Evolutionary conservation across 139 green algal genomes (phyloP).

Genomic region (Chlamydomonas sp.): DNA sequence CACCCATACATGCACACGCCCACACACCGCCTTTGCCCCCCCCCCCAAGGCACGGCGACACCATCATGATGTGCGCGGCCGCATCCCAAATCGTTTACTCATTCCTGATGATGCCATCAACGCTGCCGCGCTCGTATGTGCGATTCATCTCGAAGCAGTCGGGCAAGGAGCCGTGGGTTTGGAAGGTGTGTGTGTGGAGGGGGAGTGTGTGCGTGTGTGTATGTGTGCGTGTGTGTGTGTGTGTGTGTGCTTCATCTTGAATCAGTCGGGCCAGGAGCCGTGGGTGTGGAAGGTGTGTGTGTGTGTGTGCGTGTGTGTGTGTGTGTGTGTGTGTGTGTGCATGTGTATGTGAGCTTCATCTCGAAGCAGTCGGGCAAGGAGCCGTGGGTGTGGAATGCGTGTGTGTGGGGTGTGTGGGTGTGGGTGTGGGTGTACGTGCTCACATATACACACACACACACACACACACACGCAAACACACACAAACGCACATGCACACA

Average conservation of each 20-base stretch:
- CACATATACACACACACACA: too few relatives aligned
- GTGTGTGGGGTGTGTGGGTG: conserved; percentile 2
- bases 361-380: conserved; percentile 65
- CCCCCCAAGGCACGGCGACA: conserved; percentile 79
- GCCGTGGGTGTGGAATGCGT: conserved; percentile 43
- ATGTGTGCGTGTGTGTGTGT: conserved; percentile 2
- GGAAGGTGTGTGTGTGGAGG: conserved; percentile 33
- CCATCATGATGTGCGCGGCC: conserved; percentile 73
- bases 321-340: too few relatives aligned
- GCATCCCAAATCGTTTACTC: conserved; percentile 60
- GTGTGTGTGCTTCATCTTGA: too few relatives aligned
- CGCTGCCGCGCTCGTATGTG: conserved; percentile 51
- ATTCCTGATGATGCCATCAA: conserved; percentile 68
- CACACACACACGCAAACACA: too few relatives aligned
- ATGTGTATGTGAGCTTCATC: conserved; percentile 84
- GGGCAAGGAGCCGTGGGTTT: conserved; percentile 48
- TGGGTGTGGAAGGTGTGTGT: not conserved
- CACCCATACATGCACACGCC: too few relatives aligned
- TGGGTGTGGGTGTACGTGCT: not conserved
- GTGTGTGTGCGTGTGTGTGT: too few relatives aligned
- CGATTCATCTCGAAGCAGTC: conserved; percentile 78
- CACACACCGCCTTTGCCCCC: too few relatives aligned
- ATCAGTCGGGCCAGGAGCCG: too few relatives aligned
- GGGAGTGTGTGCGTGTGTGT: not conserved
- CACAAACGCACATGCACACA: too few relatives aligned